phyloP scores from a whole-genome alignment of 23 red algal species.

The Gracilaria gracilis region DNA sequence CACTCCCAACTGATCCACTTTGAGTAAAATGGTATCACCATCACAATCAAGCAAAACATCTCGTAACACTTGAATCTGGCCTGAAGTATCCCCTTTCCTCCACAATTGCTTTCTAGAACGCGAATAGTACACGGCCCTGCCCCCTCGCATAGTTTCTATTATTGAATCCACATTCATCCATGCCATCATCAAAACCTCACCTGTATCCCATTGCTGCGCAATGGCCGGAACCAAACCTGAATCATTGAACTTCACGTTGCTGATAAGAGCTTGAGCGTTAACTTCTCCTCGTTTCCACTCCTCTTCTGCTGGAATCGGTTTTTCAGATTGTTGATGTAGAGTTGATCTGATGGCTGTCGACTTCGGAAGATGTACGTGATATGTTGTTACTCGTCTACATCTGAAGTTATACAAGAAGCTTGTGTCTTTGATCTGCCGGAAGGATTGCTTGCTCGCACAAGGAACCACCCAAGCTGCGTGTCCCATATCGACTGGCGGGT shows the following conservation, averaged over 20 bases:
- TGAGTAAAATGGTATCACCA: slow-evolving; percentile 88
- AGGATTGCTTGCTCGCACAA: background rate
- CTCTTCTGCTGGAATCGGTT: background rate
- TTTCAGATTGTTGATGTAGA: background rate
- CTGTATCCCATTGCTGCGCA: slow-evolving; percentile 88
- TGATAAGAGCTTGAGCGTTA: slow-evolving; percentile 34
- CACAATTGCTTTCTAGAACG: slow-evolving; percentile 88
- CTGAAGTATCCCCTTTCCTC: slow-evolving; percentile 97
- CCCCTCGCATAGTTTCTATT: slow-evolving; percentile 74
- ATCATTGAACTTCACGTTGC: slow-evolving; percentile 65
- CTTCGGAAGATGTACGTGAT: background rate
- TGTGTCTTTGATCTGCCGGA: too few species aligned
- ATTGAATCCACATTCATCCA: slow-evolving; percentile 92
- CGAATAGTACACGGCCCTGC: slow-evolving; percentile 86
- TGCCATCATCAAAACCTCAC: slow-evolving; percentile 94
- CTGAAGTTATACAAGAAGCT: background rate
- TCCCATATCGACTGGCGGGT: background rate
- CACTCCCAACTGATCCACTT: slow-evolving; percentile 93
- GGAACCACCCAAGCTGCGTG: background rate
- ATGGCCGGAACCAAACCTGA: slow-evolving; percentile 89
- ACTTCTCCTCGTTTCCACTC: slow-evolving; percentile 38
- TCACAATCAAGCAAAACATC: slow-evolving; percentile 95
- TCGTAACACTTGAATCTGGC: slow-evolving; percentile 84
- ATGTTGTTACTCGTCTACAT: background rate
- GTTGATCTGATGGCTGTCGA: background rate